Percentiles rank a stretch among this genome's conserved stretches.
phyloP scores from a whole-genome alignment of 768 basidiomycete genomes.

The Hygrocybe coccinea region DNA sequence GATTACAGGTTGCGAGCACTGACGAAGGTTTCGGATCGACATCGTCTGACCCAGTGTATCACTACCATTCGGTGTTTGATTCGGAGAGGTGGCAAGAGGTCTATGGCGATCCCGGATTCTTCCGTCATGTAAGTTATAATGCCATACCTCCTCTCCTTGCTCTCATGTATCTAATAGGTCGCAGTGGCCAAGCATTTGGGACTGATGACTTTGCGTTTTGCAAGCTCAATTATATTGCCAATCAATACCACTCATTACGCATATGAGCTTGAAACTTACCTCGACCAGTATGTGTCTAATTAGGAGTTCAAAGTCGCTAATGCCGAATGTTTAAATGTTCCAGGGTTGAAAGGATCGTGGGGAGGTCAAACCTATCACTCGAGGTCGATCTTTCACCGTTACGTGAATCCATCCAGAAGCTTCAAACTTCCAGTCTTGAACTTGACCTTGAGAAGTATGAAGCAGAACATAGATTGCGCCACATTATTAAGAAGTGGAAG shows the following conservation, averaged over 20 bases:
- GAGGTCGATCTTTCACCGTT: constrained; percentile 38
- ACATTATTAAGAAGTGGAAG: constrained; percentile 32
- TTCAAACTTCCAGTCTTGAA: constrained; percentile 47
- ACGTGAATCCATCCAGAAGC: constrained; percentile 40
- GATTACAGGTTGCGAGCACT: constrained; percentile 19
- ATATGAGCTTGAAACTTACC: constrained; percentile 23
- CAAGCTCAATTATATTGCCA: constrained; percentile 53
- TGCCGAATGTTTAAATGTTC: constrained; percentile 3
- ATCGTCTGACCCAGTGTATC: constrained; percentile 60
- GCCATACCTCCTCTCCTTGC: background rate
- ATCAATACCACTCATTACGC: constrained; percentile 68
- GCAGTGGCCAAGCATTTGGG: constrained; percentile 67
- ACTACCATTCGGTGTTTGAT: constrained; percentile 78
- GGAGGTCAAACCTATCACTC: constrained; percentile 16
- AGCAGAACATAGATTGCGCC: constrained; percentile 50
- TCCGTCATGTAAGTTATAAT: constrained; percentile 52
- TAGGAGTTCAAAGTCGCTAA: background rate
- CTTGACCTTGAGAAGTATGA: constrained; percentile 56
- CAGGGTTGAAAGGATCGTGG: constrained; percentile 9
- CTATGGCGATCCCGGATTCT: constrained; percentile 73
- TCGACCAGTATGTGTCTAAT: constrained; percentile 9
- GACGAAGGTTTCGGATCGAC: constrained; percentile 21
- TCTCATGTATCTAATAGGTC: constrained; percentile 36
- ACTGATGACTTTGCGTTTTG: constrained; percentile 48
- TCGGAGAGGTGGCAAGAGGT: constrained; percentile 65